A percentile compares a stretch with the other conserved stretches of the same genome.
These are phyloP conservation scores for Paecilomyces fulvus DNA, from an alignment of 2,329 filamentous ascomycete genomes.

Conservation along the genomic window DNA sequence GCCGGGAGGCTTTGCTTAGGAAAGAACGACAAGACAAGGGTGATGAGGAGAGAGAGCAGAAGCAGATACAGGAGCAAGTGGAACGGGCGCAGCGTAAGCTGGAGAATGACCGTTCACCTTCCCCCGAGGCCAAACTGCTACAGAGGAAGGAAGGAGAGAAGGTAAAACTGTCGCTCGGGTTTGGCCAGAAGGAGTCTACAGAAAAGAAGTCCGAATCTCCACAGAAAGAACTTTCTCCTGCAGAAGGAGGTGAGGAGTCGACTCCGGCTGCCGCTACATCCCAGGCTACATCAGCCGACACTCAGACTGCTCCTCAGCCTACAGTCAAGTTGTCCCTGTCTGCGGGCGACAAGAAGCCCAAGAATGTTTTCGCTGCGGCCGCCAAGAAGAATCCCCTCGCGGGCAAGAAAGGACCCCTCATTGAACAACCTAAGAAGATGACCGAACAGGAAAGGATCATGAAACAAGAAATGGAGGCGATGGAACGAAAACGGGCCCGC, in stretches of 20 bases:
- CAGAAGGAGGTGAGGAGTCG: constrained; percentile 13
- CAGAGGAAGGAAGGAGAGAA: constrained; percentile 64
- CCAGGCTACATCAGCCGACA: constrained; percentile 8
- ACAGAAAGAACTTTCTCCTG: constrained; percentile 14
- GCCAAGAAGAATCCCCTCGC: constrained; percentile 63
- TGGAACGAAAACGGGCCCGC: constrained; percentile 57
- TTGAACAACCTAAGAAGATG: constrained; percentile 67
- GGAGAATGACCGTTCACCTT: constrained; percentile 37
- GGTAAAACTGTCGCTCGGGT: constrained; percentile 61
- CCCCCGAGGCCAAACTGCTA: constrained; percentile 32
- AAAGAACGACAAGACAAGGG: constrained; percentile 84
- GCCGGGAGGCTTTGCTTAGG: constrained; percentile 70
- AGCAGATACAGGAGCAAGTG: constrained; percentile 75
- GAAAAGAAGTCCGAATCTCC: constrained; percentile 17
- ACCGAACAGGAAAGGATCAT: constrained; percentile 83
- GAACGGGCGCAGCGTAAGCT: constrained; percentile 59
- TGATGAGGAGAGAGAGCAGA: constrained; percentile 82
- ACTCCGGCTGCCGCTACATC: constrained; percentile 10
- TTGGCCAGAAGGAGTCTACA: constrained; percentile 16
- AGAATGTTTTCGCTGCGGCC: constrained; percentile 62
- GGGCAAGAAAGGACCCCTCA: constrained; percentile 53
- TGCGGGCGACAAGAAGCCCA: constrained; percentile 49
- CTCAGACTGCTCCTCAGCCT: constrained; percentile 1
- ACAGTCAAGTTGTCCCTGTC: constrained; percentile 52
- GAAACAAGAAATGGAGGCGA: constrained; percentile 58